Conservation (phyloP, 345 rosid species). For the Carallia brachiata region DNA sequence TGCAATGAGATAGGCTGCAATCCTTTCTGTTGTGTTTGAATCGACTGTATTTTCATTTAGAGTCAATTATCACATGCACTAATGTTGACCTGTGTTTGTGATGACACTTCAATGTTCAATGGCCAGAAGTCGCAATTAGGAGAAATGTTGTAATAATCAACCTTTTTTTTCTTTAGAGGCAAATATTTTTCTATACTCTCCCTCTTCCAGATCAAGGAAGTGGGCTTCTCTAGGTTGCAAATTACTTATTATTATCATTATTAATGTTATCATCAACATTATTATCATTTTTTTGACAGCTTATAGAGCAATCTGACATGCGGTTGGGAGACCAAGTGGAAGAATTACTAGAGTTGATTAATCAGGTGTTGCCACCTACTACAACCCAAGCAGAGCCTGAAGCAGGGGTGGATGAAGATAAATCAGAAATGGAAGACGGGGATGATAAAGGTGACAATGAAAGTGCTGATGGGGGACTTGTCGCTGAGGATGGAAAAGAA, state of each 20-base stretch:
- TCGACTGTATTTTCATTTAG: no score
- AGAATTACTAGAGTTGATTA: constrained; percentile 30
- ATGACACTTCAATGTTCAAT: not conserved
- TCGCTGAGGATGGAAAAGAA: not conserved
- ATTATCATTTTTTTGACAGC: constrained; percentile 13
- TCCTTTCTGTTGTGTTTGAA: no score
- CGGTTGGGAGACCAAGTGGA: constrained; percentile 34
- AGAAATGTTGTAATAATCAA: not conserved
- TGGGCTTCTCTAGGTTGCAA: not conserved
- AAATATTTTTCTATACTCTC: not conserved
- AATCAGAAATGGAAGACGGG: not conserved
- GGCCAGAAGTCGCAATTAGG: not conserved
- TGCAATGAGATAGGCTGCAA: no score
- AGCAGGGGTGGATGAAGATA: constrained; percentile 13
- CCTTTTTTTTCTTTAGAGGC: not conserved
- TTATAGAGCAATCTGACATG: constrained; percentile 34
- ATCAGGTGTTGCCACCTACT: constrained; percentile 28
- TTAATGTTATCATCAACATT: no score
- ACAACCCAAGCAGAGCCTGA: constrained; percentile 12
- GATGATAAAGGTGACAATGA: not conserved
- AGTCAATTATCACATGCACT: no score
- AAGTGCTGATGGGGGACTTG: not conserved
- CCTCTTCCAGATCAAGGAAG: not conserved
- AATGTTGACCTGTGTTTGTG: no score
- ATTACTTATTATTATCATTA: not conserved